Evolutionary conservation across 306 rosid species (phyloP), one percentile per base, ranked within the genome.

Genomic region (Dryas octopetala): DNA sequence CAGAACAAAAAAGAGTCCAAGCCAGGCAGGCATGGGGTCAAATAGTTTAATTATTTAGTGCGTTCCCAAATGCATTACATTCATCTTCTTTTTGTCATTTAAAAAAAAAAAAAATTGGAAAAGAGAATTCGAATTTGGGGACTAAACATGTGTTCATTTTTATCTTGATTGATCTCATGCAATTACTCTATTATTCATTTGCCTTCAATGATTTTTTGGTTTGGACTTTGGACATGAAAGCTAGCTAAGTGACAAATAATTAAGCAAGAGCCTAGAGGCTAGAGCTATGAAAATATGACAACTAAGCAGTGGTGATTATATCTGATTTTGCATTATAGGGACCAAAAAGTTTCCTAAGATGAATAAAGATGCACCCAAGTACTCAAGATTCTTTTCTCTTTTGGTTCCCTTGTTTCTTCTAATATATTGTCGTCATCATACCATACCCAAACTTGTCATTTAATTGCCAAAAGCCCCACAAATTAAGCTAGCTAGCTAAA

Each of bases 311-410:
- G 13, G 51, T 54, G 43, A 54, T 70, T 11, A 16, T 15, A 51
- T 50, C 74, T 15, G 74, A 69, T 69, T 17, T 6, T 6, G 62
- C 48, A 53, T 43, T 40, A 23, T 23, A 16, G 16, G 15, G 63
- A 38, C 48, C 48, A 38, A 69, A 67, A 15, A 69, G 74, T 16
- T 53, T 38, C 63, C 51, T 70, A 53, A 69, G 38, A 32, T 32
- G 38, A 19, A 23, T 2, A 28, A 12, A 61, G 65, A 71, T 7
- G 43, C 28, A 68, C 59, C 14, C 57, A 2, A 23, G 32, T 26
- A 47, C 19, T 47, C 43, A 2, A 17, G 26, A 16, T 52, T 49
- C 64, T 70, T 38, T 38, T 51, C 10, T 11, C 6, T 11, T 54
- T n/a, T 17, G 38, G 14, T 38, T 0, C 40, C 2, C 32, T 50